Evolutionary conservation across 1,284 basidiomycete species (phyloP).

Genomic region (Takashimella koratensis): DNA sequence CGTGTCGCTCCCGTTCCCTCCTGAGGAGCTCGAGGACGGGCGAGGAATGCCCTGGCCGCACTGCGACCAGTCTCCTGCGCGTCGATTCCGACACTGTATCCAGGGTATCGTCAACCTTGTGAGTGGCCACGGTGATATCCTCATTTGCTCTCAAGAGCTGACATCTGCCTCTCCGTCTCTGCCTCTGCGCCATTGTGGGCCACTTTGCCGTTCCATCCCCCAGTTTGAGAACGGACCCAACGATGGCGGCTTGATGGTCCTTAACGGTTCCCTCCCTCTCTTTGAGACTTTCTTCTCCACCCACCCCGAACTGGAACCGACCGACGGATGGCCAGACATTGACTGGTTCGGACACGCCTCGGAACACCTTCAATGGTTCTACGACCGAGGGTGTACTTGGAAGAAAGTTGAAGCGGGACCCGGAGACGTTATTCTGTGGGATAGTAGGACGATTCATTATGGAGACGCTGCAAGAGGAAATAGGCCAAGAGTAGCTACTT

Average conservation of each 20-base stretch:
- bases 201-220: no score
- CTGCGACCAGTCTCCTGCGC: conserved; percentile 45
- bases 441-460: conserved; percentile 31
- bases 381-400: conserved; percentile 39
- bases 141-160: no score
- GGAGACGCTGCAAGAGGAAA: conserved; percentile 31
- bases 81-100: conserved; percentile 45
- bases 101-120: conserved; percentile 49
- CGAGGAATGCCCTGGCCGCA: conserved; percentile 42
- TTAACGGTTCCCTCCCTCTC: conserved; percentile 40
- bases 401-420: conserved; percentile 32
- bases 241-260: conserved; percentile 51
- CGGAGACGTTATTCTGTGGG: conserved; percentile 41
- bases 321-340: conserved; percentile 36
- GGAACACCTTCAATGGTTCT: conserved; percentile 33
- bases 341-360: conserved; percentile 42
- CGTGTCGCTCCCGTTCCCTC: conserved; percentile 40
- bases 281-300: conserved; percentile 43
- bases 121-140: no score
- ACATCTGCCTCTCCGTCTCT: no score
- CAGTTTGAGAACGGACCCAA: conserved; percentile 42
- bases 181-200: no score
- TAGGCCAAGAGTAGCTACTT: conserved; percentile 35
- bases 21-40: conserved; percentile 24
- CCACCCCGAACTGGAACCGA: conserved; percentile 34